Evolutionary conservation across 2,329 filamentous ascomycete genomes (phyloP), one percentile per base, ranked within the genome.

Genomic region (Hypoxylon sp.): DNA sequence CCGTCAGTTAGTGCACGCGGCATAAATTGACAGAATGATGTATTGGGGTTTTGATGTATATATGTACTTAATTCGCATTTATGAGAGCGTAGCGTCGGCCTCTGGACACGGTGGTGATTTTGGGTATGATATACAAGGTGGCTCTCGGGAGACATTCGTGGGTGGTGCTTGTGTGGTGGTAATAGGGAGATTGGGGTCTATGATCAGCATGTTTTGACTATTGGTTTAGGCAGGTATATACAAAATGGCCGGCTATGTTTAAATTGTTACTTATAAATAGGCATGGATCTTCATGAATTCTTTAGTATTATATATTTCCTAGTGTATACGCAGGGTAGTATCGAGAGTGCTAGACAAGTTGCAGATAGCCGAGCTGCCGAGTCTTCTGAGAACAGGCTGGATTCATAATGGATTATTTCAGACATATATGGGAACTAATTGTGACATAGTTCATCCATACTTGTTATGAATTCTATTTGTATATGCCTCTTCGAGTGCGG

Each of bases 1-100:
- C 74, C 86, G 83, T 70, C 84, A 94, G 77, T 78, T 98, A 70
- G 87, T 95, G 29, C 72, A 77, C 59, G 75, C 57, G 22, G 60
- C 57, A 47, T 65, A 65, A 33, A 19, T 14, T 48, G 42, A 24
- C 17, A 10, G 2, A 31, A 50, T 68, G n/a, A 54, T 14, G 64
- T 39, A 13, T n/a, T 47, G 42, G 50, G 39, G 19, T 39, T 1
- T 14, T 5, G 22, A 37, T 31, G 46, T 47, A 24, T 59, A 50
- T 51, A 8, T 31, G 13, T 33, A 17, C 3, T 31, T n/a, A 19
- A n/a, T 29, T 47, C 47, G 19, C 11, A 47, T 53, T 29, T 29
- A 19, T 24, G 17, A 13, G n/a, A 52, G 65, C 60, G 68, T 69
- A 68, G 72, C 66, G 62, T 42, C 17, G 39, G 17, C n/a, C 6